A percentile compares a stretch with the other conserved stretches of the same genome.
phyloP scores from a whole-genome alignment of 768 basidiomycete genomes.

The Nevesoporus exiguus region DNA sequence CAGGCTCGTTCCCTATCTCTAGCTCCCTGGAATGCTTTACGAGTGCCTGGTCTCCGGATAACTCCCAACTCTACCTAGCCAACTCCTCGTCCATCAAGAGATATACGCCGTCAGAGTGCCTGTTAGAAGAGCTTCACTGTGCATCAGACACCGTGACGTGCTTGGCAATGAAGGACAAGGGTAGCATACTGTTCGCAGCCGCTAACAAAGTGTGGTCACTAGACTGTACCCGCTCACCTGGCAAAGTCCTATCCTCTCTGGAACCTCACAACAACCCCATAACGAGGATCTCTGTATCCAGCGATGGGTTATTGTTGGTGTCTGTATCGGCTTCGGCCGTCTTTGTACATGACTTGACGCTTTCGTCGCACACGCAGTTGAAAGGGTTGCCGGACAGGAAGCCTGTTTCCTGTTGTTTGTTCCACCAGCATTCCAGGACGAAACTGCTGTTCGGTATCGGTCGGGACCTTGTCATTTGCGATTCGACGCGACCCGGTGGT shows the following conservation, averaged over 20 bases:
- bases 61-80: conserved; percentile 51
- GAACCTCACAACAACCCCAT: conserved; percentile 49
- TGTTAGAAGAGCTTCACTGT: conserved; percentile 42
- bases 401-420: conserved; percentile 48
- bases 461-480: conserved; percentile 56
- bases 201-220: conserved; percentile 48
- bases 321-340: conserved; percentile 50
- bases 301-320: conserved; percentile 54
- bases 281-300: conserved; percentile 55
- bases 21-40: conserved; percentile 24
- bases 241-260: conserved; percentile 46
- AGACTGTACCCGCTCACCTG: conserved; percentile 39
- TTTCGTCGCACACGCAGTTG: conserved; percentile 51
- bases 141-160: conserved; percentile 27
- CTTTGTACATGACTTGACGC: conserved; percentile 58
- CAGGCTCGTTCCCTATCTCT: conserved; percentile 40
- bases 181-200: conserved; percentile 42
- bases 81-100: conserved; percentile 45
- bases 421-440: conserved; percentile 63
- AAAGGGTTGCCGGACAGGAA: conserved; percentile 46
- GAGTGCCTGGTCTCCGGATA: conserved; percentile 55
- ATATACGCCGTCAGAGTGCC: conserved; percentile 48
- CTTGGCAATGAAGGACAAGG: conserved; percentile 34
- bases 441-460: conserved; percentile 55
- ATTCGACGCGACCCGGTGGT: conserved; percentile 53